These are phyloP conservation scores for Sugiyamaella pinicola DNA, from an alignment of 1,139 yeast species.

Conservation along the genomic window DNA sequence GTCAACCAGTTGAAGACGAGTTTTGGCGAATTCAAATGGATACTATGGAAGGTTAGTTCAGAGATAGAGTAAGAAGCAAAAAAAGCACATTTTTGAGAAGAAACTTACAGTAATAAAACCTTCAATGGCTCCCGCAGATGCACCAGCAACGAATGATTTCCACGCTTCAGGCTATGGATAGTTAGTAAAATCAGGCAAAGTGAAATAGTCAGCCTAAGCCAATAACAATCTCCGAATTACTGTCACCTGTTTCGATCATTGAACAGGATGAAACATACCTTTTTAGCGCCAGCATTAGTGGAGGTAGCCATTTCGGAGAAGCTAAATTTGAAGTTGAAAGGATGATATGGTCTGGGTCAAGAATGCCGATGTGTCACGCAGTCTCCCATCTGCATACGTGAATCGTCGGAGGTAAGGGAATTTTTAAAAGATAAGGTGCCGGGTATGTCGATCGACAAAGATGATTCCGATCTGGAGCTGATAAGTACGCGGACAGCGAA, in stretches of 20 bases:
- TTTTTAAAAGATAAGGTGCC: slow-evolving; percentile 4
- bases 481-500: too few species aligned
- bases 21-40: slow-evolving; percentile 96
- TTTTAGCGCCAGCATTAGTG: slow-evolving; percentile 1
- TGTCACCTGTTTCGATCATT: neutral
- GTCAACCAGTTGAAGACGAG: slow-evolving; percentile 82
- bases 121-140: slow-evolving; percentile 92
- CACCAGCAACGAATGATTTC: slow-evolving; percentile 89
- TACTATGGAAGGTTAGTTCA: slow-evolving; percentile 44
- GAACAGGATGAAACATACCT: neutral
- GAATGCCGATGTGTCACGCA: too few species aligned
- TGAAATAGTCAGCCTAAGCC: neutral
- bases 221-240: neutral
- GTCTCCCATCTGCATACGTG: neutral
- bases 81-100: too few species aligned
- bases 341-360: neutral
- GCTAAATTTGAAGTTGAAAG: neutral
- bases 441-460: too few species aligned
- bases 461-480: too few species aligned
- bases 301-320: neutral
- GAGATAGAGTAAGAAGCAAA: neutral
- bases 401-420: neutral
- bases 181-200: neutral
- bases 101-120: slow-evolving; percentile 64
- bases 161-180: slow-evolving; percentile 41